Evolutionary conservation across 352 stramenopile species (phyloP), one percentile per base, ranked within the genome.

Genomic region (Thalassiosira mediterranea): DNA sequence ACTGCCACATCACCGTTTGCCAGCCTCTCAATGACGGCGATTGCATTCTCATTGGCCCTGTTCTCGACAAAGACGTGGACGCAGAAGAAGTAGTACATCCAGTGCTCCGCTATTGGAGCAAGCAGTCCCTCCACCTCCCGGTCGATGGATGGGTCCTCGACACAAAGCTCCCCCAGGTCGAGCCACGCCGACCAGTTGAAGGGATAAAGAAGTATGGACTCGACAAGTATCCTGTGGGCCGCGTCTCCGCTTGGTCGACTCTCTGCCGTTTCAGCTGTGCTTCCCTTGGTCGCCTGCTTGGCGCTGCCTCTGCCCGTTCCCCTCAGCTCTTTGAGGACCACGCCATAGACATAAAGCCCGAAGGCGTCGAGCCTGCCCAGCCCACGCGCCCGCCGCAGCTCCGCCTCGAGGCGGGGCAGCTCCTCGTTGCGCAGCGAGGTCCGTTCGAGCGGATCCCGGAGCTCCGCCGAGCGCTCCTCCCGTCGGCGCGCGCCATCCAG

Each of bases 161-260:
- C 32, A 7, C 79, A 76, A 0, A 90, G 62, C 44, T 88, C 80
- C 2, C 89, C 93, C 1, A 98, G 84, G 77, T 98, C 96, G 76
- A 98, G 95, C 96, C 96, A 99, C 8, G 96, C 96, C 32, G 95
- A 98, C 96, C 96, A 99, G 85, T 98, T 98, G 62, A 77, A 91
- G 5, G 90, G 88, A 83, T 90, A 93, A 37, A 75, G 37, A 1
- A 84, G 25, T 34, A 93, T 67, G 28, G 79, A 87, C 44, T 84
- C 56, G 19, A 88, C 62, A 2, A 92, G 63, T 51, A 93, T 79
- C 1, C 53, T 31, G 54, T 87, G 77, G n/a, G 87, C 63, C 29
- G 72, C 32, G 56, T 79, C 69, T 47, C 58, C 54, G 53, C 32
- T 40, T 64, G 48, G 10, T n/a, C n/a, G n/a, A n/a, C n/a, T n/a